Evolutionary conservation across 768 basidiomycete genomes (phyloP), one percentile per base, ranked within the genome.

Genomic region (Lepiota venenata): DNA sequence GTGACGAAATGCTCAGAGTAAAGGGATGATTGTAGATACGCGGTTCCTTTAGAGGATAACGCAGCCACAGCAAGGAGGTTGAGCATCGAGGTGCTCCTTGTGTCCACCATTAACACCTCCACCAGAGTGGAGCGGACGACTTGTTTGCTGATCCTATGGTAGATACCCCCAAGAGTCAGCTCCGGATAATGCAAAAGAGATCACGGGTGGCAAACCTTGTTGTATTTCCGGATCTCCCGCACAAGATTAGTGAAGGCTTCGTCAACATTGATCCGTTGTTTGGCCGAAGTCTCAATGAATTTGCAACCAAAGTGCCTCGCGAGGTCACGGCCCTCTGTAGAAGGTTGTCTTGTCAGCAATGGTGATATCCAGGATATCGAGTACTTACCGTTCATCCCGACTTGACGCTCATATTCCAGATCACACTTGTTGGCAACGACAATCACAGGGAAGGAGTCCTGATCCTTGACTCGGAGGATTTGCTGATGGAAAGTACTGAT

Each of bases 391-490:
- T 93, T 91, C 80, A 88, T 88, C 67, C 92, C 92, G 22, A 98
- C 96, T 70, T 98, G 95, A 52, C 96, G 82, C 70, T 98, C 96
- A 65, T 88, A 94, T 66, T 94, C 95, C 62, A 96, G 75, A 70
- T 98, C 96, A 64, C 89, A 90, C 73, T 98, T 98, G 78, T 98
- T 98, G n/a, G 93, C 96, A 8, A 97, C 93, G 51, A 98, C 85
- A 56, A 98, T 90, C 63, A 96, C 89, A 15, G 96, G 96, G 79
- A 98, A 93, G 5, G 84, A 82, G 65, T 97, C 95, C 67, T 91
- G 90, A 70, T 98, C 96, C 72, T 98, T 98, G 55, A 98, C 96
- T 52, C 96, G 85, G 29, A 95, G 80, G 58, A 98, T 97, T 66
- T 98, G 95, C 66, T 94, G 91, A 65, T 94, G 90, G 82, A 98